Conservation (phyloP, 371 early-diverging fungal genomes). For the Mucor piriformis region DNA sequence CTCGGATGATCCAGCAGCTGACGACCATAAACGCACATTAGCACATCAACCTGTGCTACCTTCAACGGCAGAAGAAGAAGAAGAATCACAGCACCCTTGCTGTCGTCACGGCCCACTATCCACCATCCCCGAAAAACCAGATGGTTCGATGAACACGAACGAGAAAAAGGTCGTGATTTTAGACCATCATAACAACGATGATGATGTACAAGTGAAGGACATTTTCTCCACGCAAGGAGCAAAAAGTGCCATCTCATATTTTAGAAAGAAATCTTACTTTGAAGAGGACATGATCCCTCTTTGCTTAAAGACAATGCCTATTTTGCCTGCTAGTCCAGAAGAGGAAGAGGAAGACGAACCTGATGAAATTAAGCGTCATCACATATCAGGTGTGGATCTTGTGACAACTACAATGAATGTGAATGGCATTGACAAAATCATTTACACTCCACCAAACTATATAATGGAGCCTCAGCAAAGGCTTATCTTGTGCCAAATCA, state of each 20-base stretch:
- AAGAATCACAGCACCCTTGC: slow-evolving; percentile 5
- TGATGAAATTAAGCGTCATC: not conserved
- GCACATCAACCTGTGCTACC: slow-evolving; percentile 25
- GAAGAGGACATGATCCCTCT: slow-evolving; percentile 29
- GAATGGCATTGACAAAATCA: slow-evolving; percentile 7
- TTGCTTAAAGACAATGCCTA: slow-evolving; percentile 16
- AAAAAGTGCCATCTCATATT: slow-evolving; percentile 41
- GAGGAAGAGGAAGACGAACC: slow-evolving; percentile 17
- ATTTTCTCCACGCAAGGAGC: slow-evolving; percentile 44
- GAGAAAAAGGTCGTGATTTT: not conserved
- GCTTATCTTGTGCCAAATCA: slow-evolving; percentile 65
- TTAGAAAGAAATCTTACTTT: slow-evolving; percentile 34
- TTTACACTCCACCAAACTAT: slow-evolving; percentile 25
- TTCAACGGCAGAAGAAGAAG: slow-evolving; percentile 28
- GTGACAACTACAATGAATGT: slow-evolving; percentile 3
- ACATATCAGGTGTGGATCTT: slow-evolving; percentile 17
- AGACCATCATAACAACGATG: not conserved
- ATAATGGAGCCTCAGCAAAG: slow-evolving; percentile 31
- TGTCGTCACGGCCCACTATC: not conserved
- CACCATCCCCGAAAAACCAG: not conserved
- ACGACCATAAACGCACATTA: slow-evolving; percentile 8
- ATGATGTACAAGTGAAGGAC: slow-evolving; percentile 33
- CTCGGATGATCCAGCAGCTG: slow-evolving; percentile 9
- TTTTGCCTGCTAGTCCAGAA: slow-evolving; percentile 25
- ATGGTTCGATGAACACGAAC: too few species aligned